These are phyloP conservation scores for Globisporangium takayamanum DNA, from an alignment of 352 stramenopile genomes.

Conservation along the genomic window DNA sequence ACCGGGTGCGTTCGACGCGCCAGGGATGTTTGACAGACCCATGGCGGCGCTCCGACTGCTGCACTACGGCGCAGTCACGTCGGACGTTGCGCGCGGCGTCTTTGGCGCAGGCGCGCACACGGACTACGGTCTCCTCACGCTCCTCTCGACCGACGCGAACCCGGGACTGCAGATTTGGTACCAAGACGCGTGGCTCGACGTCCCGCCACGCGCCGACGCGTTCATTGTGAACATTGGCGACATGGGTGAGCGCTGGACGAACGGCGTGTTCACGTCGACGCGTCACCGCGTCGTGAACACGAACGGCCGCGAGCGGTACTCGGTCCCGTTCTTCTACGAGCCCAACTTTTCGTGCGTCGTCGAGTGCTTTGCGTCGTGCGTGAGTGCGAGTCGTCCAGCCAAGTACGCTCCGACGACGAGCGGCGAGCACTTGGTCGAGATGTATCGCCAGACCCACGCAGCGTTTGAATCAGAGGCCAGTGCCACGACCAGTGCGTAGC, in stretches of 20 bases:
- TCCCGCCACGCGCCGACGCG: slow-evolving; percentile 42
- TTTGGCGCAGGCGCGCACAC: slow-evolving; percentile 75
- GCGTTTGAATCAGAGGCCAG: slow-evolving; percentile 26
- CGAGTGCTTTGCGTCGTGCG: slow-evolving; percentile 53
- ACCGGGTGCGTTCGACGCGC: slow-evolving; percentile 34
- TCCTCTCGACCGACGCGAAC: slow-evolving; percentile 56
- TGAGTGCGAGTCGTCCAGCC: slow-evolving; percentile 32
- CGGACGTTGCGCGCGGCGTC: slow-evolving; percentile 46
- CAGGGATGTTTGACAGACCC: slow-evolving; percentile 64
- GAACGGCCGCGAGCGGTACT: slow-evolving; percentile 56
- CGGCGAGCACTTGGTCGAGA: slow-evolving; percentile 65
- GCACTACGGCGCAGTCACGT: slow-evolving; percentile 64
- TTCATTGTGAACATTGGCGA: slow-evolving; percentile 75
- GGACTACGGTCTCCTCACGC: slow-evolving; percentile 65
- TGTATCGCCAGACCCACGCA: slow-evolving; percentile 70
- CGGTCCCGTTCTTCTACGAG: slow-evolving; percentile 78
- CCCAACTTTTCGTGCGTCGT: slow-evolving; percentile 66
- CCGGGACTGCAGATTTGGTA: slow-evolving; percentile 55
- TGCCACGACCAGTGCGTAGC: too few species aligned
- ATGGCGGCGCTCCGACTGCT: slow-evolving; percentile 78
- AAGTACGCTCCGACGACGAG: slow-evolving; percentile 68
- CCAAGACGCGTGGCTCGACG: slow-evolving; percentile 48
- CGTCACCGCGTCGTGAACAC: slow-evolving; percentile 60
- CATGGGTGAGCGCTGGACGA: slow-evolving; percentile 71
- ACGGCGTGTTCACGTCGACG: slow-evolving; percentile 59